phyloP scores from a whole-genome alignment of 306 rosid species.

The Comarum palustre region DNA sequence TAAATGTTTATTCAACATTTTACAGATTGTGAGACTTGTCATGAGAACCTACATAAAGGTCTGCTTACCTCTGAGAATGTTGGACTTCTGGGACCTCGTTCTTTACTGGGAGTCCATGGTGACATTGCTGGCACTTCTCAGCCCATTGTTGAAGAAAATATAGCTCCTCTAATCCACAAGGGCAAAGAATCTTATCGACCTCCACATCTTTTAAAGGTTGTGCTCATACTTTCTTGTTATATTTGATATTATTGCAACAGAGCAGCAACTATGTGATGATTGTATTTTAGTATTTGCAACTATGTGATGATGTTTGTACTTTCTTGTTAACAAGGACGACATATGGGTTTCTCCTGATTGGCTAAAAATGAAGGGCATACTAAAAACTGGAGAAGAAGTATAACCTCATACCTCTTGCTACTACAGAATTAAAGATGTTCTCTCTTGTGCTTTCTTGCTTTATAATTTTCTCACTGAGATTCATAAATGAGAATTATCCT shows the following conservation, averaged over 20 bases:
- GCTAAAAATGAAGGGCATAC: constrained; percentile 21
- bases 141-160: constrained; percentile 15
- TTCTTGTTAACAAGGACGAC: too few relatives aligned
- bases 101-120: background rate
- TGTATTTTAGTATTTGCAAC: background rate
- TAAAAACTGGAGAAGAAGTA: constrained; percentile 8
- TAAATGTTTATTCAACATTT: too few relatives aligned
- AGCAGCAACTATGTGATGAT: background rate
- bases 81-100: constrained; percentile 20
- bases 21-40: constrained; percentile 27
- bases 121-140: background rate
- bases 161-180: constrained; percentile 32
- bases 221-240: constrained; percentile 11
- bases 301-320: too few relatives aligned
- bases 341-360: constrained; percentile 25
- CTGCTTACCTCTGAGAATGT: background rate
- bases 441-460: background rate
- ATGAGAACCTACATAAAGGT: constrained; percentile 13
- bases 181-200: constrained; percentile 48
- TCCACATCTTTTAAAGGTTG: constrained; percentile 23
- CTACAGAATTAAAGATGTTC: background rate
- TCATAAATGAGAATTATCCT: background rate
- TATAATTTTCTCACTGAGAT: background rate
- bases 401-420: background rate
- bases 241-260: background rate